phyloP scores from a whole-genome alignment of 306 rosid genomes.

The Vicia sativa region DNA sequence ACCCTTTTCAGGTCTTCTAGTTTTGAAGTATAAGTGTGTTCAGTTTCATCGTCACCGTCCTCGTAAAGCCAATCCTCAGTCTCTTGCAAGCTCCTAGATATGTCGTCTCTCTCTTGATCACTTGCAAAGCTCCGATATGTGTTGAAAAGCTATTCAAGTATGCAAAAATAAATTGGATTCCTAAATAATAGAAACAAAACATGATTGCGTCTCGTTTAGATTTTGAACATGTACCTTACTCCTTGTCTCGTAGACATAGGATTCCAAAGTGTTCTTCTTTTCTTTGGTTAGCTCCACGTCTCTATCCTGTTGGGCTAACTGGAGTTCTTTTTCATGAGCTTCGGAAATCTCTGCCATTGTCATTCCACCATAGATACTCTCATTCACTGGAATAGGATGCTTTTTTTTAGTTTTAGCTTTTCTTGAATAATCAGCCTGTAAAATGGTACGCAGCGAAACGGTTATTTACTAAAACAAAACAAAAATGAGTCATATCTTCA shows the following conservation, averaged over 20 bases:
- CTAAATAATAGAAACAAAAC: slow-evolving; percentile 19
- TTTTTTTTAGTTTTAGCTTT: slow-evolving; percentile 57
- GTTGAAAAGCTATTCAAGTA: slow-evolving; percentile 63
- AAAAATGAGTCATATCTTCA: slow-evolving; percentile 23
- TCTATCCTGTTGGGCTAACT: slow-evolving; percentile 78
- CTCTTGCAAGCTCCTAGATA: slow-evolving; percentile 81
- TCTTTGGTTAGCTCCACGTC: slow-evolving; percentile 84
- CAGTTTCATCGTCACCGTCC: slow-evolving; percentile 97
- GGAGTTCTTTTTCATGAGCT: slow-evolving; percentile 72
- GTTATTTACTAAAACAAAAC: slow-evolving; percentile 18
- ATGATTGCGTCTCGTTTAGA: slow-evolving; percentile 21
- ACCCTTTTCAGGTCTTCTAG: slow-evolving; percentile 85
- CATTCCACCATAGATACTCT: slow-evolving; percentile 78
- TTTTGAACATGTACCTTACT: slow-evolving; percentile 66
- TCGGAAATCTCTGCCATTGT: slow-evolving; percentile 65
- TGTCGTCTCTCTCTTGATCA: slow-evolving; percentile 81
- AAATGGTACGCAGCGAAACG: slow-evolving; percentile 31
- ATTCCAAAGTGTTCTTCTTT: slow-evolving; percentile 87
- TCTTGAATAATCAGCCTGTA: slow-evolving; percentile 61
- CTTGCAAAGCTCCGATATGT: slow-evolving; percentile 76
- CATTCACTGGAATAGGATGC: slow-evolving; percentile 65
- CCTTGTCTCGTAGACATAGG: slow-evolving; percentile 93
- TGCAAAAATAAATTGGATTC: too few relatives aligned
- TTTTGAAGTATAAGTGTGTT: slow-evolving; percentile 75
- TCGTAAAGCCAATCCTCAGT: slow-evolving; percentile 98